phyloP scores from a whole-genome alignment of 2,329 filamentous ascomycete species.

The Gnomoniopsis smithogilvyi region DNA sequence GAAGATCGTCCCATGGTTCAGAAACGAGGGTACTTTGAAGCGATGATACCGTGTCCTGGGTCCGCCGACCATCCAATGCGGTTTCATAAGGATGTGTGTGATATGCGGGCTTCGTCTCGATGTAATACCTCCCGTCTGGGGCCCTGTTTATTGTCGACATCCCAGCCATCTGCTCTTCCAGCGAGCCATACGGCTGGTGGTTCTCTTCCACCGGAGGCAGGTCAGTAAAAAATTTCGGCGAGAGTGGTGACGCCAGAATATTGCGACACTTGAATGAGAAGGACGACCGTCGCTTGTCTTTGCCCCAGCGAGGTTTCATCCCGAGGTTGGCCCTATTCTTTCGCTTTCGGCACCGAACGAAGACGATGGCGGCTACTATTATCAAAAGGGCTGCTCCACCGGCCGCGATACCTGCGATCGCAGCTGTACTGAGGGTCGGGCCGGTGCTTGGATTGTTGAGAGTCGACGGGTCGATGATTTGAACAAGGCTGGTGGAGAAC shows the following conservation, averaged over 20 bases:
- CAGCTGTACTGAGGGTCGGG: conserved; percentile 6
- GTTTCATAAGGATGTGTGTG: conserved; percentile 6
- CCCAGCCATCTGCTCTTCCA: conserved; percentile 15
- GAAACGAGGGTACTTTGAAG: conserved; percentile 1
- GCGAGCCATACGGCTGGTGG: conserved; percentile 23
- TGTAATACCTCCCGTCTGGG: background rate
- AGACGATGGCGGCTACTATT: conserved; percentile 36
- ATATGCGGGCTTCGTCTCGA: conserved; percentile 11
- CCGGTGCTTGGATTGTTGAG: background rate
- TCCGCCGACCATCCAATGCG: background rate
- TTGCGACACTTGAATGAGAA: conserved; percentile 52
- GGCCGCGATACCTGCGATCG: conserved; percentile 42
- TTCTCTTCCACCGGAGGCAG: conserved; percentile 4
- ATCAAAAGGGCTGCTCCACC: conserved; percentile 34
- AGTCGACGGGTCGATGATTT: conserved; percentile 7
- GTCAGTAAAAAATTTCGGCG: conserved; percentile 33
- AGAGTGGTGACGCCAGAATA: conserved; percentile 34
- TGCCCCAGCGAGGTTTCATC: conserved; percentile 25
- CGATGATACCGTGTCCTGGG: background rate
- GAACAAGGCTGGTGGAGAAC: conserved; percentile 34
- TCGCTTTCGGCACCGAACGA: conserved; percentile 44
- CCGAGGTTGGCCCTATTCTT: conserved; percentile 31
- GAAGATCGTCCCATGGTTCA: background rate
- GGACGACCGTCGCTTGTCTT: conserved; percentile 38
- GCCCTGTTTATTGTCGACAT: background rate